Evolutionary conservation across 1,284 basidiomycete species (phyloP).

Genomic region (Ustilago crameri): DNA sequence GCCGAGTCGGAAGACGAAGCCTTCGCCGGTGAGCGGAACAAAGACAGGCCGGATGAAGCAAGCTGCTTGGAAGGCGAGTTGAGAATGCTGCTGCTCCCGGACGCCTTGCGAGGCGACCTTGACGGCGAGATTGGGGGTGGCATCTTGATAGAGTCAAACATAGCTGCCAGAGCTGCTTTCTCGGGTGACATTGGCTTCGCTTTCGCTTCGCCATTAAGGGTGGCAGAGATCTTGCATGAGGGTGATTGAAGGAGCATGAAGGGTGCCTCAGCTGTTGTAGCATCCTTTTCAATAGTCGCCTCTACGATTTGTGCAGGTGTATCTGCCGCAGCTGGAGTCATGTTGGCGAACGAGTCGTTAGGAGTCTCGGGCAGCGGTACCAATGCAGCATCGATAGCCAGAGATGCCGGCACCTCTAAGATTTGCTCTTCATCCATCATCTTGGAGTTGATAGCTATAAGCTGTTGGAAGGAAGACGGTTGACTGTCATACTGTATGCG

Average conservation of each 20-base stretch:
- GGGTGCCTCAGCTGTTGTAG: neutral
- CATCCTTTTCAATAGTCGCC: neutral
- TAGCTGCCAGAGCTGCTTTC: constrained; percentile 41
- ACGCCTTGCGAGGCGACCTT: constrained; percentile 42
- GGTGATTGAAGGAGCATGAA: constrained; percentile 9
- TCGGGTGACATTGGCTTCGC: constrained; percentile 50
- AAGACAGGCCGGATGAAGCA: constrained; percentile 3
- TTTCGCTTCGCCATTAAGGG: neutral
- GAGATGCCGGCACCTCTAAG: neutral
- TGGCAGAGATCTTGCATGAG: constrained; percentile 4
- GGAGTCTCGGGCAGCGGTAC: constrained; percentile 29
- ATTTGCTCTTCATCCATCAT: constrained; percentile 1
- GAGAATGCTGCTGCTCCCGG: constrained; percentile 17
- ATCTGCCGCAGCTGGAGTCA: neutral
- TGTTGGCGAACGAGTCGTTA: constrained; percentile 11
- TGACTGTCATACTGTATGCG: neutral
- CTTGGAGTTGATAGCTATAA: neutral
- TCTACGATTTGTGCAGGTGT: neutral
- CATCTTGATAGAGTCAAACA: constrained; percentile 49
- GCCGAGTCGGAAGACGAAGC: constrained; percentile 28
- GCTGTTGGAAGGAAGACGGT: neutral
- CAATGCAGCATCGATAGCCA: constrained; percentile 8
- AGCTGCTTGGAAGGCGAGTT: constrained; percentile 22
- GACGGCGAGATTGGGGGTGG: constrained; percentile 34
- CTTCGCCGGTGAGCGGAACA: constrained; percentile 25